Evolutionary conservation across 495 filamentous ascomycete genomes (phyloP).

Genomic region (Neurospora africana): DNA sequence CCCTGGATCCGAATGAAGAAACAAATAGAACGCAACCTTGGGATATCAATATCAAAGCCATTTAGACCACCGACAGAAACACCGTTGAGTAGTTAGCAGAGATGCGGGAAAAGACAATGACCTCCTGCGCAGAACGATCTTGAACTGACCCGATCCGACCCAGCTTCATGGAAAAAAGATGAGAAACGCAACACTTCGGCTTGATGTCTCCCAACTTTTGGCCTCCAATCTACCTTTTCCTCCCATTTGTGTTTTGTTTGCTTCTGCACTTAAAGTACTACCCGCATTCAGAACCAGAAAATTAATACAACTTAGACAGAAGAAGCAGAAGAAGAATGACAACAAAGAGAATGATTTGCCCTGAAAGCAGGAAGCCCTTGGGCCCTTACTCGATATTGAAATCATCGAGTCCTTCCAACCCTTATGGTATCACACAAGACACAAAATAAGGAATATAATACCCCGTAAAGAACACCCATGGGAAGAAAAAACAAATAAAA

Average conservation of each 20-base stretch:
- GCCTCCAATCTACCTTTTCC: neutral
- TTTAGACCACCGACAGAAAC: neutral
- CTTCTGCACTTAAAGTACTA: neutral
- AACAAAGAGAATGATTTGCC: neutral
- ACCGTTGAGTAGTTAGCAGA: neutral
- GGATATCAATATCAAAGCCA: neutral
- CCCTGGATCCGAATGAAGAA: neutral
- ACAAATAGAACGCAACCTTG: neutral
- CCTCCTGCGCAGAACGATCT: neutral
- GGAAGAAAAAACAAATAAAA: neutral
- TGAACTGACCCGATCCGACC: neutral
- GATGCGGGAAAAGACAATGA: neutral
- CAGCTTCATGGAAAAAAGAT: neutral
- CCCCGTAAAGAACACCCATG: neutral
- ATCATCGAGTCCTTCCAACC: neutral
- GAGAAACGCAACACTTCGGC: neutral
- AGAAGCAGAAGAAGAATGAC: neutral
- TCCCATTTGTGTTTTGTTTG: neutral
- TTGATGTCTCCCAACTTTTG: neutral
- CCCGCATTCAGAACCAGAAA: neutral
- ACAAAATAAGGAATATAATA: neutral
- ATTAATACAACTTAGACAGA: neutral
- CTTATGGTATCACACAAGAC: neutral
- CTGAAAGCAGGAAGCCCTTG: neutral
- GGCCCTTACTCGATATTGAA: neutral